A percentile compares a stretch with the other conserved stretches of the same genome.
These are phyloP conservation scores for Solanum medicagineum DNA, from an alignment of 257 asterid species.

Conservation along the genomic window DNA sequence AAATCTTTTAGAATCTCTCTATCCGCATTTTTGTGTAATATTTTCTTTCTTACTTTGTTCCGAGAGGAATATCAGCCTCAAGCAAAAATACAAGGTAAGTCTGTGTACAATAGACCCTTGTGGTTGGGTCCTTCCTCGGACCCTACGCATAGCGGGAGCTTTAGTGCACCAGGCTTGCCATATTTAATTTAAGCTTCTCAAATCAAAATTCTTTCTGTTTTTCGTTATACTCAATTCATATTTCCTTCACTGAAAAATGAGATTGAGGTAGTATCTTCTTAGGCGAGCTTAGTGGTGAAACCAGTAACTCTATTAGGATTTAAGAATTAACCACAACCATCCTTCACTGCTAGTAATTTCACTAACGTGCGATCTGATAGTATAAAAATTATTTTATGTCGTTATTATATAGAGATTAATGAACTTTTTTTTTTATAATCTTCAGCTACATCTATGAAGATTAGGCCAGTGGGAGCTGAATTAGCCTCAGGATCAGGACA, in stretches of 20 bases:
- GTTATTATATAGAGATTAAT: not conserved
- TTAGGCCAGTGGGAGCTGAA: conserved; percentile 24
- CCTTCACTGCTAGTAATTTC: not conserved
- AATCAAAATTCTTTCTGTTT: not conserved
- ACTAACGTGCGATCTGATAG: not conserved
- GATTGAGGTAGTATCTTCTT: not conserved
- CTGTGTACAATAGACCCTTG: no score
- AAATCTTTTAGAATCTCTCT: not conserved
- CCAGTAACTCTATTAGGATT: not conserved
- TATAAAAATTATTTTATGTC: rapidly evolving
- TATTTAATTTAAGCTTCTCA: not conserved
- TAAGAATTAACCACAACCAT: not conserved
- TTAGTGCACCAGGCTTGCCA: no score
- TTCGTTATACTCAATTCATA: not conserved
- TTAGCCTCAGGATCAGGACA: conserved; percentile 57
- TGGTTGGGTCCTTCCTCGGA: no score
- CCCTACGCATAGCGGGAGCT: no score
- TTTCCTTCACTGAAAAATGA: not conserved
- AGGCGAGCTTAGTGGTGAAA: not conserved
- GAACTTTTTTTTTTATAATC: not conserved
- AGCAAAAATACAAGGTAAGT: no score
- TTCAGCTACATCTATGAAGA: conserved; percentile 46
- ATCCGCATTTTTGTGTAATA: not conserved
- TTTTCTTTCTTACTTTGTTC: not conserved
- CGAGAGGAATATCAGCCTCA: not conserved